Conservation (phyloP, 2,329 filamentous ascomycete genomes). For the Fusarium sp. region DNA sequence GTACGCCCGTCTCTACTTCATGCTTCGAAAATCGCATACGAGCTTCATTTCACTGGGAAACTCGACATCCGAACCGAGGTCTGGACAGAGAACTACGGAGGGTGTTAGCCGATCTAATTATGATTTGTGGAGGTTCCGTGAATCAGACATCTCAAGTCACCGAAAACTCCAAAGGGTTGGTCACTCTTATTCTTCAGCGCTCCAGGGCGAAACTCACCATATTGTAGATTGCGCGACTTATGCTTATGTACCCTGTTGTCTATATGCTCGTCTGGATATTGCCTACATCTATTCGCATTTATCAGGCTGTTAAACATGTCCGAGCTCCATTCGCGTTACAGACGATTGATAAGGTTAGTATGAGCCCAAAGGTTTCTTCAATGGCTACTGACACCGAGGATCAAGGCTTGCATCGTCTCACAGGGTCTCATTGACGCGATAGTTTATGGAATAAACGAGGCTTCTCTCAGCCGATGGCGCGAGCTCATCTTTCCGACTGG, state of each 20-base stretch:
- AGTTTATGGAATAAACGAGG: background rate
- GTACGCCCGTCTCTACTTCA: constrained; percentile 2
- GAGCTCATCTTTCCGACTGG: background rate
- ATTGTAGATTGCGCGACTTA: background rate
- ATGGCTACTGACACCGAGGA: background rate
- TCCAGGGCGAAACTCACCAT: background rate
- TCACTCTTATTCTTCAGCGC: too few species aligned
- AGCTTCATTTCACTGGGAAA: constrained; percentile 5
- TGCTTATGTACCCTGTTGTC: background rate
- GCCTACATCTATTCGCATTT: background rate
- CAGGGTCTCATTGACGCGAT: background rate
- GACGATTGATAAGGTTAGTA: background rate
- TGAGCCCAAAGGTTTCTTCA: accelerated
- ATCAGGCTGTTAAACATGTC: background rate
- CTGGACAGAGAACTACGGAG: background rate
- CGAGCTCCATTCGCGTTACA: background rate
- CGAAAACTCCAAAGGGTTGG: background rate
- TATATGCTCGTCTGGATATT: constrained; percentile 2
- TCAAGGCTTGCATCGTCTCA: background rate
- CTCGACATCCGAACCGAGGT: background rate
- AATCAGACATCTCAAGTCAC: background rate
- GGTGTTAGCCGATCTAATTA: background rate
- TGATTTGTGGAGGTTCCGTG: background rate
- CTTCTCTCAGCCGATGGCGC: background rate
- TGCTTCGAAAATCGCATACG: constrained; percentile 2